These are phyloP conservation scores for Globisporangium heterothallicum DNA, from an alignment of 352 stramenopile species.

Conservation along the genomic window DNA sequence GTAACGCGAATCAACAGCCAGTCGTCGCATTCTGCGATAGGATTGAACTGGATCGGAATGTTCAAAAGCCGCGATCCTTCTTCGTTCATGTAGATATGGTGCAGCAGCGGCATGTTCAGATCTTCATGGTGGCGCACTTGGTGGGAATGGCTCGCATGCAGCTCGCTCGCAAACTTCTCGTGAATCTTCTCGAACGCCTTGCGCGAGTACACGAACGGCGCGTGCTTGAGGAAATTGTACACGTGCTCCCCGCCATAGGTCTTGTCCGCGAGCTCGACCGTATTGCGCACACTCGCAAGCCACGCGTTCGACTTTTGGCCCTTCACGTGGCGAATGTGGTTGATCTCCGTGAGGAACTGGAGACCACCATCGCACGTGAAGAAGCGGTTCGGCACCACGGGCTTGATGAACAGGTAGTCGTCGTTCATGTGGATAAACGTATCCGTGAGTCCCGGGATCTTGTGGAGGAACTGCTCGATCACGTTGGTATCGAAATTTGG, in stretches of 20 bases:
- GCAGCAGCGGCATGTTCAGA: slow-evolving; percentile 58
- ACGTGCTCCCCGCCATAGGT: slow-evolving; percentile 81
- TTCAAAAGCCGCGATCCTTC: slow-evolving; percentile 50
- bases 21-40: slow-evolving; percentile 65
- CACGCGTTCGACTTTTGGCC: slow-evolving; percentile 61
- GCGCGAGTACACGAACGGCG: slow-evolving; percentile 77
- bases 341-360: slow-evolving; percentile 73
- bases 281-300: slow-evolving; percentile 78
- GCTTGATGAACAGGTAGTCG: slow-evolving; percentile 86
- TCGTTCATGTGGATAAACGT: slow-evolving; percentile 89
- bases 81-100: slow-evolving; percentile 85
- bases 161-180: slow-evolving; percentile 47
- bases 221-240: slow-evolving; percentile 86
- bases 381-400: slow-evolving; percentile 73
- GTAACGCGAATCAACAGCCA: slow-evolving; percentile 72
- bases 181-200: slow-evolving; percentile 70
- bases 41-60: slow-evolving; percentile 68
- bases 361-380: slow-evolving; percentile 82
- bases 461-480: slow-evolving; percentile 86
- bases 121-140: slow-evolving; percentile 65
- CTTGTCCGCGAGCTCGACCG: slow-evolving; percentile 53
- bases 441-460: slow-evolving; percentile 80
- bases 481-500: slow-evolving; percentile 82
- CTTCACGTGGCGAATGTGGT: slow-evolving; percentile 73
- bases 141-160: slow-evolving; percentile 52